Evolutionary conservation across 257 asterid genomes (phyloP).

Genomic region (Nyctanthes arbortristis): DNA sequence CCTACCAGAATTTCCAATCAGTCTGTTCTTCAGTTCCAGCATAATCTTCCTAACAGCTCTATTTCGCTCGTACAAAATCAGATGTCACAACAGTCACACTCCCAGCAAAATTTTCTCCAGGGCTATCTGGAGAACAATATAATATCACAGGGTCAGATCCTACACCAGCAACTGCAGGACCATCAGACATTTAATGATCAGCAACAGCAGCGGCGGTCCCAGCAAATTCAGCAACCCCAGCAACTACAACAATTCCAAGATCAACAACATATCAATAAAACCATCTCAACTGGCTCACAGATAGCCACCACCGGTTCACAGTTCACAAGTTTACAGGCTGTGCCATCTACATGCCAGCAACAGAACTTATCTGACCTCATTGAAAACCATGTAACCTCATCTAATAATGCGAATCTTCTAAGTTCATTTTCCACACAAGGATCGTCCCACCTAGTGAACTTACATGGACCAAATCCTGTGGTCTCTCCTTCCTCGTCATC

Average conservation of each 20-base stretch:
- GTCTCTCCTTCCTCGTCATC: constrained; percentile 61
- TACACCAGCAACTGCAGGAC: constrained; percentile 68
- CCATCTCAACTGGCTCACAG: constrained; percentile 41
- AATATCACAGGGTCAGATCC: constrained; percentile 71
- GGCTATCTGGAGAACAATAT: constrained; percentile 56
- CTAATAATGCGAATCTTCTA: constrained; percentile 54
- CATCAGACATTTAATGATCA: constrained; percentile 50
- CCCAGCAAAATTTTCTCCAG: constrained; percentile 60
- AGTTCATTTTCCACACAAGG: constrained; percentile 71
- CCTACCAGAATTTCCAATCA: constrained; percentile 61
- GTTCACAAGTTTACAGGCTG: constrained; percentile 47
- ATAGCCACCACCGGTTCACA: constrained; percentile 52
- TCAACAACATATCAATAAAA: constrained; percentile 47
- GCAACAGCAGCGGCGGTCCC: constrained; percentile 47
- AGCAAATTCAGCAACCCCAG: constrained; percentile 43
- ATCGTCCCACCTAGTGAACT: constrained; percentile 42
- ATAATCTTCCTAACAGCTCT: constrained; percentile 49
- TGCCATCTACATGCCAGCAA: constrained; percentile 55
- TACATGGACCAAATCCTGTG: constrained; percentile 50
- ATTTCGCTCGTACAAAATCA: constrained; percentile 61
- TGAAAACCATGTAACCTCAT: constrained; percentile 53
- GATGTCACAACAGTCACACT: constrained; percentile 58
- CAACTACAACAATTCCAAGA: constrained; percentile 53
- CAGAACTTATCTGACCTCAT: constrained; percentile 60
- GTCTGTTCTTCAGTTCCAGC: constrained; percentile 69